phyloP scores from a whole-genome alignment of 2,329 filamentous ascomycete species.

The Colletotrichum sp. region DNA sequence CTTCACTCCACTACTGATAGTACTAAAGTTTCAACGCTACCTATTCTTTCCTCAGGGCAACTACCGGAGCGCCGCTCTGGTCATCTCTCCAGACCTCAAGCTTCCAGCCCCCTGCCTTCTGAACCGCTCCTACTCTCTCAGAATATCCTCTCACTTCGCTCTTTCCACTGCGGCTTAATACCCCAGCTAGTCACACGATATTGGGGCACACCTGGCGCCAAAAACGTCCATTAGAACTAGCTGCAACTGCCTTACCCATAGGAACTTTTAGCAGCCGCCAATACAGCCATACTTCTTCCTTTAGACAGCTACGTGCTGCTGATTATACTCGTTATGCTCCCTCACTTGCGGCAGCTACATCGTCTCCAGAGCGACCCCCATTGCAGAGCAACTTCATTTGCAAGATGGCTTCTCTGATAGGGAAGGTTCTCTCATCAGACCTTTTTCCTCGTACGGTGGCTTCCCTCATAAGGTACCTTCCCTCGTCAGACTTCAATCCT shows the following conservation, averaged over 20 bases:
- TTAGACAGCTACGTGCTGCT: accelerated
- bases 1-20: not conserved
- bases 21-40: no score
- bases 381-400: not conserved
- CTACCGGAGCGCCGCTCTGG: no score
- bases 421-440: not conserved
- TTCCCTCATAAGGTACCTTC: accelerated
- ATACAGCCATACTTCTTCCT: not conserved
- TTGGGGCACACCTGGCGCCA: accelerated
- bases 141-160: no score
- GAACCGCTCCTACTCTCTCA: no score
- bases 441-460: not conserved
- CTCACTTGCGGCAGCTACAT: not conserved
- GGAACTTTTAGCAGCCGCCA: not conserved
- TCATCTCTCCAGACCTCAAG: no score
- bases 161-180: accelerated
- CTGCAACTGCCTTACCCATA: not conserved
- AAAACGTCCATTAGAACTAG: no score
- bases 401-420: accelerated
- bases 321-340: not conserved
- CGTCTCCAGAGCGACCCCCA: accelerated
- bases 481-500: not conserved
- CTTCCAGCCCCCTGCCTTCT: no score
- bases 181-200: not conserved
- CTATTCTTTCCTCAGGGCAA: no score